These are phyloP conservation scores for Mycena polygramma DNA, from an alignment of 768 basidiomycete genomes.

Conservation along the genomic window DNA sequence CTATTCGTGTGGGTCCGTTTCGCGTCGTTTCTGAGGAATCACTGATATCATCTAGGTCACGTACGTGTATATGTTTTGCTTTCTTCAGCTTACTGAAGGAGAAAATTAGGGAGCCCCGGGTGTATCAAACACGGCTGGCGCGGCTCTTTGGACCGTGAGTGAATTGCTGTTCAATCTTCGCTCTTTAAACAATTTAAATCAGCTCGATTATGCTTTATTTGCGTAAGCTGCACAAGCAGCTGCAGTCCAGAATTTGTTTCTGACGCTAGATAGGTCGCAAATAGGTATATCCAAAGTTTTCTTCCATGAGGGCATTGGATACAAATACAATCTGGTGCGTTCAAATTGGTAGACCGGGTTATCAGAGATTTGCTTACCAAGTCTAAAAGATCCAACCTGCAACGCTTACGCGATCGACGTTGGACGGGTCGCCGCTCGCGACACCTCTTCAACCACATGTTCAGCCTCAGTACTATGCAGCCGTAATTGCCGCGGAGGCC, in stretches of 20 bases:
- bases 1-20: constrained; percentile 48
- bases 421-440: constrained; percentile 65
- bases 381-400: constrained; percentile 71
- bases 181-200: neutral
- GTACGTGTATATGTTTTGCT: neutral
- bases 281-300: constrained; percentile 67
- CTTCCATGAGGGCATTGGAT: constrained; percentile 79
- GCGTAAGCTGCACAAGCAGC: constrained; percentile 48
- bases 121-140: constrained; percentile 79
- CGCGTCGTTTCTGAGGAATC: neutral
- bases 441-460: constrained; percentile 69
- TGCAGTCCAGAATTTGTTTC: neutral
- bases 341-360: neutral
- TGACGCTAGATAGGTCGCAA: constrained; percentile 49
- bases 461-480: constrained; percentile 76
- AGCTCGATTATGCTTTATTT: constrained; percentile 72
- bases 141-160: constrained; percentile 68
- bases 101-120: constrained; percentile 58
- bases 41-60: constrained; percentile 1
- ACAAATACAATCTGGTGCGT: constrained; percentile 75
- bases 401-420: constrained; percentile 67
- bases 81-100: neutral
- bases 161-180: neutral
- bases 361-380: neutral
- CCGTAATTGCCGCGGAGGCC: constrained; percentile 70